phyloP scores from a whole-genome alignment of 1,284 basidiomycete genomes.

The Puccinia triticina region DNA sequence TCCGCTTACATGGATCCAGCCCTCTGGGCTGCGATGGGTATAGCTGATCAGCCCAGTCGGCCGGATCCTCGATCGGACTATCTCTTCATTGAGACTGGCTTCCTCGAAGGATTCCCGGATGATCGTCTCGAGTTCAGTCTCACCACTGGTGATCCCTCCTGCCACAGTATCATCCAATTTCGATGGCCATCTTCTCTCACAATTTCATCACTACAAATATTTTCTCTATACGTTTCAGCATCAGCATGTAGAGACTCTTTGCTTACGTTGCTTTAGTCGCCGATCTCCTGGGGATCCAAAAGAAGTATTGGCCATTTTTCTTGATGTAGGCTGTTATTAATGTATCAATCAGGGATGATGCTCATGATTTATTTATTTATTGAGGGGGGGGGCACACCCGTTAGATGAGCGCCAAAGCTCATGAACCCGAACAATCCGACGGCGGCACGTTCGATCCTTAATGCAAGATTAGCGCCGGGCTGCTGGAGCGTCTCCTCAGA shows the following conservation, averaged over 20 bases:
- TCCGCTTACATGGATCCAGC: conserved; percentile 37
- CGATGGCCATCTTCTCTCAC: conserved; percentile 1
- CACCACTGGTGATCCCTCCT: conserved; percentile 70
- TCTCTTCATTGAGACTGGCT: conserved; percentile 72
- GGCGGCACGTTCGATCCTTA: conserved; percentile 85
- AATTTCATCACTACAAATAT: too few species aligned
- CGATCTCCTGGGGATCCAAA: conserved; percentile 88
- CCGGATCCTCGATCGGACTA: conserved; percentile 68
- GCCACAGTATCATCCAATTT: conserved; percentile 60
- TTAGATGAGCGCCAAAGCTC: conserved; percentile 85
- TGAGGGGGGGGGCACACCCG: conserved; percentile 54
- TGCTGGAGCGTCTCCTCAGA: neutral
- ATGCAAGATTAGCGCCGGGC: conserved; percentile 69
- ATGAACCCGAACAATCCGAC: conserved; percentile 85
- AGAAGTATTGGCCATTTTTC: conserved; percentile 57
- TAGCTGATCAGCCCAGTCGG: conserved; percentile 65
- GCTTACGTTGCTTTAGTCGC: conserved; percentile 82
- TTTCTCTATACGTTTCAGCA: too few species aligned
- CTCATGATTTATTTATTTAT: too few species aligned
- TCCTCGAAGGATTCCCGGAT: conserved; percentile 93
- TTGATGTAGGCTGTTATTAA: conserved; percentile 56
- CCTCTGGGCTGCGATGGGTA: conserved; percentile 59
- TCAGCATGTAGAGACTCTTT: too few species aligned
- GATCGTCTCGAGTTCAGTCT: conserved; percentile 73
- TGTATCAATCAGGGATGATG: neutral